A percentile compares a stretch with the other conserved stretches of the same genome.
Evolutionary conservation across 768 basidiomycete species (phyloP).

Genomic region (Asterophora lycoperdoides): DNA sequence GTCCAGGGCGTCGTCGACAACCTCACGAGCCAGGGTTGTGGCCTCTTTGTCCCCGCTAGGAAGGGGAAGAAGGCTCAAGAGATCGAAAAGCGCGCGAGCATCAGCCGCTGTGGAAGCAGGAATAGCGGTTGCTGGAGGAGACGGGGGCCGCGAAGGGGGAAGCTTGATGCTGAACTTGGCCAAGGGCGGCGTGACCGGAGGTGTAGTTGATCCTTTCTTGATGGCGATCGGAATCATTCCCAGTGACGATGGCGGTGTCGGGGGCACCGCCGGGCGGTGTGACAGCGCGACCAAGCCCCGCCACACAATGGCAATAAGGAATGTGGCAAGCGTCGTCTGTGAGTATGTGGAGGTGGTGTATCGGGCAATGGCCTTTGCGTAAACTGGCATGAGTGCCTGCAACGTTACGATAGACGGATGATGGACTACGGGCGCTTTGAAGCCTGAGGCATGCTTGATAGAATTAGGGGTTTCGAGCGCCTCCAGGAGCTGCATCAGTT

Average conservation of each 20-base stretch:
- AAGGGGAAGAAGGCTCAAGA: constrained; percentile 57
- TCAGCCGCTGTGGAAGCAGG: constrained; percentile 51
- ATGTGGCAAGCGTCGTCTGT: constrained; percentile 60
- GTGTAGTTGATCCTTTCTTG: constrained; percentile 45
- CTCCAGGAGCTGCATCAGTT: constrained; percentile 58
- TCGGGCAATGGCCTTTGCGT: constrained; percentile 52
- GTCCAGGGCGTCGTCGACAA: constrained; percentile 74
- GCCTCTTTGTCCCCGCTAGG: constrained; percentile 47
- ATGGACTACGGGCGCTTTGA: constrained; percentile 29
- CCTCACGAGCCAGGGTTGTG: constrained; percentile 65
- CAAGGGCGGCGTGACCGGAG: constrained; percentile 53
- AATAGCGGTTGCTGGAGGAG: constrained; percentile 39
- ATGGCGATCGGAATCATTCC: constrained; percentile 24
- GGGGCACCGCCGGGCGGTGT: constrained; percentile 45
- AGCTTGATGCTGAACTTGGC: constrained; percentile 64
- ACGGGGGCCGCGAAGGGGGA: constrained; percentile 63
- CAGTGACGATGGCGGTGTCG: constrained; percentile 39
- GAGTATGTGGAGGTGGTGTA: constrained; percentile 51
- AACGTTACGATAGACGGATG: constrained; percentile 63
- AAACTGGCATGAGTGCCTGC: constrained; percentile 57
- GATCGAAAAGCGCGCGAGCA: constrained; percentile 55
- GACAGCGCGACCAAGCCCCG: constrained; percentile 67
- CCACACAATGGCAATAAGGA: constrained; percentile 75
- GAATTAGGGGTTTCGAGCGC: constrained; percentile 50
- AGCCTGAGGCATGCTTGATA: constrained; percentile 27